Conservation (phyloP, 169 alveolate species). For the Amoebophrya sp. region DNA sequence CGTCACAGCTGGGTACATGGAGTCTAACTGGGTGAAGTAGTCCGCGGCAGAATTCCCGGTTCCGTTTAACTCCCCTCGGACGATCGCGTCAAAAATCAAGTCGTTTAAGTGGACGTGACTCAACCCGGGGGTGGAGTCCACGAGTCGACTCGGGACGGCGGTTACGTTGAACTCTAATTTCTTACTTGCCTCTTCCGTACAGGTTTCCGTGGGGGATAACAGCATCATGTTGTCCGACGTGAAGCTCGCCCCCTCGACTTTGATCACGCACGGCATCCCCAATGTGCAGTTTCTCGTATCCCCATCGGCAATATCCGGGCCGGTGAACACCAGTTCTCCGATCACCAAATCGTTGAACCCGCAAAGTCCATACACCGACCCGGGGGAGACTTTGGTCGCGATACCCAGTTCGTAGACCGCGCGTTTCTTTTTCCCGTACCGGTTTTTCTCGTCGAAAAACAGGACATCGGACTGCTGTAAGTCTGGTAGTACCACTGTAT, state of each 20-base stretch:
- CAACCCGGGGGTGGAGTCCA: background rate
- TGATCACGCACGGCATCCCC: slow-evolving; percentile 10
- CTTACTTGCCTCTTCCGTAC: background rate
- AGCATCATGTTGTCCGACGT: background rate
- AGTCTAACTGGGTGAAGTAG: background rate
- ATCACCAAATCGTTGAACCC: background rate
- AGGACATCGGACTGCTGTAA: background rate
- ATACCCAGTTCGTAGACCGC: slow-evolving; percentile 7
- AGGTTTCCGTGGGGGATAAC: background rate
- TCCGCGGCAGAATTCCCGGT: background rate
- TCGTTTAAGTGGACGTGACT: background rate
- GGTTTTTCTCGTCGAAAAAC: background rate
- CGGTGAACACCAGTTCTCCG: background rate
- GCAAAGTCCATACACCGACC: background rate
- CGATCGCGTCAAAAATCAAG: background rate
- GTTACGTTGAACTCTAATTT: background rate
- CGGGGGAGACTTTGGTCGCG: background rate
- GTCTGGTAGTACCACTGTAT: background rate
- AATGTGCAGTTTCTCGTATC: background rate
- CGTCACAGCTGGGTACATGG: background rate
- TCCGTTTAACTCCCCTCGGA: background rate
- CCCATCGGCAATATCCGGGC: background rate
- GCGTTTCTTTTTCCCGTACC: background rate
- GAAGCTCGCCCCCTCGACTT: background rate
- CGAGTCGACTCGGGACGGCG: background rate